Evolutionary conservation across 2,329 filamentous ascomycete species (phyloP), one percentile per base, ranked within the genome.

Genomic region (Botrytis porri): DNA sequence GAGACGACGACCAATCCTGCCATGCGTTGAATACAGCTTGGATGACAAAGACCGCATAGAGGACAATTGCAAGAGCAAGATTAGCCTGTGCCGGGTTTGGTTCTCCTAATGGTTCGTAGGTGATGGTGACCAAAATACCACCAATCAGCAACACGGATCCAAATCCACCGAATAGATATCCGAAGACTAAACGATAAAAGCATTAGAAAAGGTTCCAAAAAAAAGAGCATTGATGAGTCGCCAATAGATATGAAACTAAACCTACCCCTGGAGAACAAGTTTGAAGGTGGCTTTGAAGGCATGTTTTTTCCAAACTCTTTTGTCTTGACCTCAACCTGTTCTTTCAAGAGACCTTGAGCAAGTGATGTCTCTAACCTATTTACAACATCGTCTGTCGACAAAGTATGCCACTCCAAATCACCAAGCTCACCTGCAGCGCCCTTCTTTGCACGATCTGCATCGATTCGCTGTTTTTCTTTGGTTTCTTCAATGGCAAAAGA

Each of bases 111-210:
- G 92, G 92, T 75, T 88, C 89, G 90, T 92, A 94, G 1, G 91
- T 88, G 71, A 94, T 83, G 77, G 93, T 93, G 69, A 94, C 92
- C 5, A 94, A 85, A 51, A 94, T 86, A 45, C 87, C 85, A 41
- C 90, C 92, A 6, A 89, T 79, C 16, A 94, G 85, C 4, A 95
- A 85, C 69, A 95, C 88, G 1, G 88, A 85, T 4, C 92, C 92
- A 76, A 94, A 95, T 2, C 92, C 92, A 76, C 90, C 90, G 82
- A 93, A 93, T 76, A 94, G 89, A 81, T 94, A 94, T 32, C 87
- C 87, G 48, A 90, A 81, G 6, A 89, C 85, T 72, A 60, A 37
- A 37, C 5, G 29, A 29, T 35, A 22, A 22, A 32, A 66, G 35
- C 10, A 16, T 71, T 66, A 71, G 70, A 51, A 29, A 35, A 20